Evolutionary conservation across 345 rosid genomes (phyloP), one percentile per base, ranked within the genome.

Genomic region (Syzygium aqueum): DNA sequence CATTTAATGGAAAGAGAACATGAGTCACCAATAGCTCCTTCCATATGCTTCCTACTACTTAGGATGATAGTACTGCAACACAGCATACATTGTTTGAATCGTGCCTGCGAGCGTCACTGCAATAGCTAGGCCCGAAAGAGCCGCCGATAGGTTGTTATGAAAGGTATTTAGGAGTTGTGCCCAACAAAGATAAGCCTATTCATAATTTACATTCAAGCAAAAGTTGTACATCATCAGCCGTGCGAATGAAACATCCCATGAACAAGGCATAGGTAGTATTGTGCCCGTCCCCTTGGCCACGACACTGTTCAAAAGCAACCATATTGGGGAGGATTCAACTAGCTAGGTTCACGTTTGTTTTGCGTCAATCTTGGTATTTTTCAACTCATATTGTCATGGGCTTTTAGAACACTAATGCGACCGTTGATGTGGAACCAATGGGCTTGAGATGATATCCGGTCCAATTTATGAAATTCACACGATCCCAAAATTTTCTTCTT

Each of bases 151-250:
- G 61, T 56, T 56, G 61, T 56, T 12, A 23, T 8, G n/a, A 3
- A 56, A 9, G 3, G n/a, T 1, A 23, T 56, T 56, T 14, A 56
- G 61, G 13, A 23, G 61, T 23, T 9, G 13, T 23, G 61, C 13
- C 12, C 61, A 56, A 0, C n/a, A 56, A 56, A 8, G 6, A 8
- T 56, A 2, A 23, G 59, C 27, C 4, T 0, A 5, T 4, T 54
- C 59, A 54, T 54, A 1, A 10, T 8, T 54, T 25, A 25, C 13
- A 0, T 3, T 57, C 28, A 11, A 5, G 63, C n/a, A 57, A 25
- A 57, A 11, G 0, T 2, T 23, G 5, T 4, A 11, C 28, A 0
- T 57, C 63, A 25, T 57, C 28, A 0, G 0, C 14, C 0, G 63
- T 57, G n/a, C 0, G 28, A 57, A 57, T 57, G 14, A 57, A 27